Conservation (phyloP, 331 rosid genomes). For the Arachis monticola region DNA sequence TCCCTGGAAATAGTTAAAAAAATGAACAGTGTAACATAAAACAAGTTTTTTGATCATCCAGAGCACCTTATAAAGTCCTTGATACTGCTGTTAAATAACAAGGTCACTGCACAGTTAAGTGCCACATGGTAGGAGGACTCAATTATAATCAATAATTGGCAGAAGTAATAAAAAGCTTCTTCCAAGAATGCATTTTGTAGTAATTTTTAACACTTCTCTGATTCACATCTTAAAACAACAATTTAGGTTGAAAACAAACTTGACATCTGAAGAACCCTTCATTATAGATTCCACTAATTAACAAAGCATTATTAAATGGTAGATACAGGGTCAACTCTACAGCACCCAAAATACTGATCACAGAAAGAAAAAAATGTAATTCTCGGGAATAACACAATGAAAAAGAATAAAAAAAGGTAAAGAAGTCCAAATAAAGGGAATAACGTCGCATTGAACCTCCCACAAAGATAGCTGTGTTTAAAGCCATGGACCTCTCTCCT, state of each 20-base stretch:
- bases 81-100: neutral
- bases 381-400: neutral
- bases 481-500: conserved; percentile 63
- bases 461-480: conserved; percentile 58
- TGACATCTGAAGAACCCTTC: conserved; percentile 9
- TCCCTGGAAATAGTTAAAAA: conserved; percentile 50
- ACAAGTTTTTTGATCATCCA: conserved; percentile 4
- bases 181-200: neutral
- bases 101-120: conserved; percentile 5
- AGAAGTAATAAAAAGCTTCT: neutral
- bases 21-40: conserved; percentile 20
- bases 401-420: neutral
- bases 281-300: neutral
- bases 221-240: neutral
- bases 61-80: conserved; percentile 7
- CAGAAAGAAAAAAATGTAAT: neutral
- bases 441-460: conserved; percentile 64
- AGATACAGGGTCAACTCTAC: conserved; percentile 4
- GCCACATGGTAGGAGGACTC: neutral
- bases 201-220: conserved; percentile 1
- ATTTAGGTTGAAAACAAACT: neutral
- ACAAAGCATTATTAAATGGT: neutral
- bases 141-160: neutral
- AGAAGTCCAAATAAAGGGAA: conserved; percentile 13
- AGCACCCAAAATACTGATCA: conserved; percentile 2